Base-by-base conservation (phyloP, 768 basidiomycete genomes). In the Lactarius tabidus region DNA sequence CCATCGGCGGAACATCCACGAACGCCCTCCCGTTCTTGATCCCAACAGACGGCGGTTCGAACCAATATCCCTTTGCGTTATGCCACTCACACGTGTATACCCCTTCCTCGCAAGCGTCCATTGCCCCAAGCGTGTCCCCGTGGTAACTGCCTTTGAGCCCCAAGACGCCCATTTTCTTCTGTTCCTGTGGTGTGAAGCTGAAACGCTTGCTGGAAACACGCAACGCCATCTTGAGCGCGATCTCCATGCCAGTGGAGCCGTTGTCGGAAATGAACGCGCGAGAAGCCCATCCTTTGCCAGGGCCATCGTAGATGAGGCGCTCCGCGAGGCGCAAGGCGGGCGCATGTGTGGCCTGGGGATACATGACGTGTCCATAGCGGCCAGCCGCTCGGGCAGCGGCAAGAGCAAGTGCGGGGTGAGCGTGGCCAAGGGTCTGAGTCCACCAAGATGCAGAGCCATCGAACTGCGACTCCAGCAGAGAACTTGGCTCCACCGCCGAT, bases 381-480 rank as follows among this genome's bases (percentile, higher is more conserved):
- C 96, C 96, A 20, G 93, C 89, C 7, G 95, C 94, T 38, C 83
- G 81, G 2, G 95, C 95, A 1, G 93, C 95, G 10, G 95, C 93
- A 51, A 95, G 79, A 0, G 91, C 87, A 17, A 97, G 81, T 1
- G 85, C 77, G 0, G 91, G 84, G 69, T 89, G 77, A 0, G 85
- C 88, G 71, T 98, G 96, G 0, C 95, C 96, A 45, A 97, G 76
- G 0, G 89, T 84, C 75, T 98, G 96, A 0, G 95, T 98, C 94
- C 96, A 98, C 96, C 96, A 98, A 14, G 94, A 96, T 0, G 95
- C 96, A 0, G 95, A 97, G 5, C 91, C 89, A 71, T 98, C 95
- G 69, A 94, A 84, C 69, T 91, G 85, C 6, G 85, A 81, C 59
- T 79, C 82, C 69, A 82, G 77, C 60, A 78, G 80, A 61, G 75